These are phyloP conservation scores for Sporothrix humicola DNA, from an alignment of 2,329 filamentous ascomycete genomes.

Conservation along the genomic window DNA sequence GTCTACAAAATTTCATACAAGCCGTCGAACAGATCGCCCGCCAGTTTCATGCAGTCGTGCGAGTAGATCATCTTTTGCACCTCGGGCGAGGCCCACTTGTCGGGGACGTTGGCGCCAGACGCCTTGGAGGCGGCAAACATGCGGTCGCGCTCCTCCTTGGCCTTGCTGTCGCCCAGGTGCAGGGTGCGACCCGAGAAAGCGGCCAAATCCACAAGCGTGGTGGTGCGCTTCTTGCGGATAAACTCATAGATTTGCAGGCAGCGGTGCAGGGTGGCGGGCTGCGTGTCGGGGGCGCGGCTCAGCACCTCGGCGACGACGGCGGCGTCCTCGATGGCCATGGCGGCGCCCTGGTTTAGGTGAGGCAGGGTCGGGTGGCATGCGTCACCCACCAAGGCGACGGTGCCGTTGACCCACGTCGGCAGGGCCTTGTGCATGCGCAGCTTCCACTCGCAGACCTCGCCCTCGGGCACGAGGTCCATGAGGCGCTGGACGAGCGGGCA, in stretches of 20 bases:
- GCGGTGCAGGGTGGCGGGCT: constrained; percentile 50
- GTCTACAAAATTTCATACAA: constrained; percentile 46
- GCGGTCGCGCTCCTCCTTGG: constrained; percentile 63
- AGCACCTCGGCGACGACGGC: constrained; percentile 63
- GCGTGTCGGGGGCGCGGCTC: constrained; percentile 43
- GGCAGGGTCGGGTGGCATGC: constrained; percentile 71
- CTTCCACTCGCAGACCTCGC: constrained; percentile 69
- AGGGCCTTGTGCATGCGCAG: constrained; percentile 63
- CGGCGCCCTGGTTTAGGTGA: constrained; percentile 69
- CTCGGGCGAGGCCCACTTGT: constrained; percentile 74
- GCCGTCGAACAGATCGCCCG: constrained; percentile 58
- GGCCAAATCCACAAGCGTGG: constrained; percentile 59
- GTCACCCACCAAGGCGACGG: constrained; percentile 65
- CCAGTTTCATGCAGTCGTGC: constrained; percentile 64
- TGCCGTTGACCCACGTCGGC: constrained; percentile 62
- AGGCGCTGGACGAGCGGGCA: constrained; percentile 64
- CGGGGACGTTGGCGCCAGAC: constrained; percentile 59
- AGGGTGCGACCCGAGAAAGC: constrained; percentile 59
- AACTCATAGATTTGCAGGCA: constrained; percentile 61
- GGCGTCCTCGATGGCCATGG: constrained; percentile 71
- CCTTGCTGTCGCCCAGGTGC: constrained; percentile 63
- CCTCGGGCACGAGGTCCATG: constrained; percentile 64
- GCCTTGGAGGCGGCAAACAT: constrained; percentile 58
- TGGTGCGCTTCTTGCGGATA: constrained; percentile 61
- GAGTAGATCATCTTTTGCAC: constrained; percentile 70